Conservation (phyloP, 352 stramenopile species). For the Pythium rhizo-oryzae region DNA sequence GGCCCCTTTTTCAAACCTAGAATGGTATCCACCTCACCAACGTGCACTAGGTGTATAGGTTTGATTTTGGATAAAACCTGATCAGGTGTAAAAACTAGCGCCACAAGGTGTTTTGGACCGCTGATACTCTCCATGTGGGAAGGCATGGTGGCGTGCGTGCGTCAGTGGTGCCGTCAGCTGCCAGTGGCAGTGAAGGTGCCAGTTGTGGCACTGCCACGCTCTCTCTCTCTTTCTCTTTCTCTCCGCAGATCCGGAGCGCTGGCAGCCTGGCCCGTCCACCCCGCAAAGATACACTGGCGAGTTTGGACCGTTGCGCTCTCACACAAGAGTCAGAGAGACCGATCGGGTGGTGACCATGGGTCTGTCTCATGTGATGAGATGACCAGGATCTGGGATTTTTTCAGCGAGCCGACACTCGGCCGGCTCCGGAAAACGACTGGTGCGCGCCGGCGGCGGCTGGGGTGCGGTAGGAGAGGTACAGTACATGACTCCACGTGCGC, state of each 20-base stretch:
- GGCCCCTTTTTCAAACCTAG: conserved; percentile 11
- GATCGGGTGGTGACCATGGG: not conserved
- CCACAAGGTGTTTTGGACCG: not conserved
- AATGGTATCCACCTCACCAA: not conserved
- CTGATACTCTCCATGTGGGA: not conserved
- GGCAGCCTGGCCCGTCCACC: not conserved
- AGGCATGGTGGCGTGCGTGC: not conserved
- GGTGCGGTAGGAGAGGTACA: not conserved
- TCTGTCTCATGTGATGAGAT: not conserved
- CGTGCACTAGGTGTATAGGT: not conserved
- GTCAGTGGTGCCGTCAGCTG: not conserved
- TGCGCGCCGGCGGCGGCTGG: not conserved
- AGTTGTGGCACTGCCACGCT: too few species aligned
- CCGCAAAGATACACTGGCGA: too few species aligned
- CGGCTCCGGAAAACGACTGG: not conserved
- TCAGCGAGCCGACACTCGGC: not conserved
- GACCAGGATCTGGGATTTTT: not conserved
- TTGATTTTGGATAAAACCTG: not conserved
- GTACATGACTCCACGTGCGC: not conserved
- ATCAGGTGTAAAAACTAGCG: not conserved
- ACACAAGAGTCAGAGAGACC: not conserved
- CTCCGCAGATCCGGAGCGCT: not conserved
- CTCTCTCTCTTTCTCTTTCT: too few species aligned
- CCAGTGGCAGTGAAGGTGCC: too few species aligned
- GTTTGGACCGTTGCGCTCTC: not conserved